Percentiles rank a stretch among this genome's conserved stretches.
Evolutionary conservation across 192 early-diverging fungal genomes (phyloP).

Genomic region (Coemansia sp.): DNA sequence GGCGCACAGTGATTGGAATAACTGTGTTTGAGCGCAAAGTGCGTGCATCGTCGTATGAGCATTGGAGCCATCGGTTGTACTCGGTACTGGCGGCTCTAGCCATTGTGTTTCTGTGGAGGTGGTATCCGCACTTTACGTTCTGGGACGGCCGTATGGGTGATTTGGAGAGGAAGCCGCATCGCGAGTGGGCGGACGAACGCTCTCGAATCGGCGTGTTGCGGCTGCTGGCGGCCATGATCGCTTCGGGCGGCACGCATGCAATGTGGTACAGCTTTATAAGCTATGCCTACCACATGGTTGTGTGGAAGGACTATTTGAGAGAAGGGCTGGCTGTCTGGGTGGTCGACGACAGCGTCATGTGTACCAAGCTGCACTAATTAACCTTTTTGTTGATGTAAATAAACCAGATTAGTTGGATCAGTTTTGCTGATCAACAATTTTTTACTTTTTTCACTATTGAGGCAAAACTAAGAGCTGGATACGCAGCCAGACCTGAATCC

Average conservation of each 20-base stretch:
- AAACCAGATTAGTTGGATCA: not conserved
- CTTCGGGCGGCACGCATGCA: slow-evolving; percentile 43
- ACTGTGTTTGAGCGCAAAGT: slow-evolving; percentile 48
- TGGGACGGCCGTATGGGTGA: slow-evolving; percentile 16
- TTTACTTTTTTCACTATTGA: not conserved
- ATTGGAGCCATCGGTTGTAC: slow-evolving; percentile 49
- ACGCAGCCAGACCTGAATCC: not conserved
- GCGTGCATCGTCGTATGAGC: slow-evolving; percentile 19
- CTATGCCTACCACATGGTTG: slow-evolving; percentile 53
- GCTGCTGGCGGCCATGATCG: slow-evolving; percentile 27
- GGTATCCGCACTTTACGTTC: slow-evolving; percentile 35
- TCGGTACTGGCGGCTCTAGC: slow-evolving; percentile 35
- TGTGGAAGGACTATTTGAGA: slow-evolving; percentile 51
- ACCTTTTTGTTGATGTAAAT: not conserved
- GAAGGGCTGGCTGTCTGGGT: slow-evolving; percentile 54
- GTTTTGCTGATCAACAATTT: not conserved
- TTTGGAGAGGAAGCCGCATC: slow-evolving; percentile 5
- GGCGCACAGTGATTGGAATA: slow-evolving; percentile 48
- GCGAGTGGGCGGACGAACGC: slow-evolving; percentile 29
- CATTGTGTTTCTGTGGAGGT: slow-evolving; percentile 37
- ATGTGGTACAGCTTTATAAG: slow-evolving; percentile 58
- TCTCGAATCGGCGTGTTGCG: slow-evolving; percentile 13
- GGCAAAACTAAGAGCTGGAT: not conserved
- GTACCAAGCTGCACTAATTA: slow-evolving; percentile 39
- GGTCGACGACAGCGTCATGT: slow-evolving; percentile 35